A percentile compares a stretch with the other conserved stretches of the same genome.
phyloP scores from a whole-genome alignment of 352 stramenopile species.

The Phytophthora uliginosa region DNA sequence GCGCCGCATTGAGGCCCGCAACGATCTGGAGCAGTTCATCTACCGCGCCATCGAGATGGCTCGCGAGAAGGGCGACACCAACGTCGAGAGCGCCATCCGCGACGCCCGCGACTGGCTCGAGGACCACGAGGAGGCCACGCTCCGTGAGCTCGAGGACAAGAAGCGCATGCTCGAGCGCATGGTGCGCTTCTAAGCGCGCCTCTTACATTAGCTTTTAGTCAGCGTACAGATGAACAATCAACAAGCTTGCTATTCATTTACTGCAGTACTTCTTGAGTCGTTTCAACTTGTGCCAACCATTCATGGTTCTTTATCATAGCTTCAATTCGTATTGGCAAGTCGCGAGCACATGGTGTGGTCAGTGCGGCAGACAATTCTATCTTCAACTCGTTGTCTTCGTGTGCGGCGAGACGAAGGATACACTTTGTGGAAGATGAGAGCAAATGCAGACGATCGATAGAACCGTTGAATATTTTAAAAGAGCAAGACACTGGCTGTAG shows the following conservation, averaged over 20 bases:
- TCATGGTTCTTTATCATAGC: too few species aligned
- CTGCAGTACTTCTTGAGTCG: background rate
- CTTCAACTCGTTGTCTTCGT: too few species aligned
- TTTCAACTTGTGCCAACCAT: background rate
- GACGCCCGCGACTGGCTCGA: slow-evolving; percentile 92
- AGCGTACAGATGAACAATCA: slow-evolving; percentile 44
- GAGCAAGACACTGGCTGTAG: too few species aligned
- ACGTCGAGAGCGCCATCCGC: slow-evolving; percentile 83
- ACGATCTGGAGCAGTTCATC: slow-evolving; percentile 79
- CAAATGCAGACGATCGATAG: too few species aligned
- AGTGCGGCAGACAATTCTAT: too few species aligned
- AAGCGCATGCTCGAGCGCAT: slow-evolving; percentile 86
- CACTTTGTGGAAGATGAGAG: too few species aligned
- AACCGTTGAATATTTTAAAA: too few species aligned
- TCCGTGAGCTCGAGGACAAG: slow-evolving; percentile 97
- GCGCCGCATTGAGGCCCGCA: slow-evolving; percentile 73
- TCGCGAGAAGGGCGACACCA: slow-evolving; percentile 73
- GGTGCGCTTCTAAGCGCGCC: slow-evolving; percentile 67
- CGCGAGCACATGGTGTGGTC: too few species aligned
- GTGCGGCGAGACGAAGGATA: too few species aligned
- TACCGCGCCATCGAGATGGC: slow-evolving; percentile 78
- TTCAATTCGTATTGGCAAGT: too few species aligned
- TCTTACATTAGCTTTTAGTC: slow-evolving; percentile 44
- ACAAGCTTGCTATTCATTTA: slow-evolving; percentile 52
- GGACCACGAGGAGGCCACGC: slow-evolving; percentile 88